phyloP scores from a whole-genome alignment of 371 early-diverging fungal species.

The Mucor lusitanicus region DNA sequence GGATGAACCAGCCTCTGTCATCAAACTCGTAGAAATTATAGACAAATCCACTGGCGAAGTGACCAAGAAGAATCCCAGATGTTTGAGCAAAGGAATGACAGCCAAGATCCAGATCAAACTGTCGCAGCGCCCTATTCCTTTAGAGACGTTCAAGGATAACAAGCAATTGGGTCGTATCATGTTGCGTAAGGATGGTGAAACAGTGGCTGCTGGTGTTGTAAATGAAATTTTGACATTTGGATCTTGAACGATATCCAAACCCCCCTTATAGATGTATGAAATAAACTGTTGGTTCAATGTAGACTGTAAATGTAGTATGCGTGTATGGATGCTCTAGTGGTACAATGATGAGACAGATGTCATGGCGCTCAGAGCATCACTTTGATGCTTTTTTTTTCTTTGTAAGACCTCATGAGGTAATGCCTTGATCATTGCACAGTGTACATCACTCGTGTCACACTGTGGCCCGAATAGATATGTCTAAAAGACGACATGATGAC shows the following conservation, averaged over 20 bases:
- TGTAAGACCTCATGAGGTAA: constrained; percentile 1
- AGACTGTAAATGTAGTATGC: too few species aligned
- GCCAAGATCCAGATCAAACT: constrained; percentile 84
- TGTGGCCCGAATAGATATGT: background rate
- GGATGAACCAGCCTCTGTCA: constrained; percentile 77
- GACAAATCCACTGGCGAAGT: constrained; percentile 87
- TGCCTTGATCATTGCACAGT: background rate
- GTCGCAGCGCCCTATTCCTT: constrained; percentile 71
- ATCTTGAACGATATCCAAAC: constrained; percentile 9
- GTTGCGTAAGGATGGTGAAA: constrained; percentile 83
- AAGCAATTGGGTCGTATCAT: constrained; percentile 91
- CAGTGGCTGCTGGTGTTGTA: constrained; percentile 93
- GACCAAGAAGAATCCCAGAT: constrained; percentile 81
- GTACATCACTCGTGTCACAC: background rate
- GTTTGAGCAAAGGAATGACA: constrained; percentile 75
- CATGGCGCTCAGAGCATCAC: background rate
- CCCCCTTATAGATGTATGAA: background rate
- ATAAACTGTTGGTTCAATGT: background rate
- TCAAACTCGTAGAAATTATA: constrained; percentile 68
- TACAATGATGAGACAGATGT: background rate
- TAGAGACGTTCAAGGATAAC: constrained; percentile 82
- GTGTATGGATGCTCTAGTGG: background rate
- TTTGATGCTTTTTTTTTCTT: background rate
- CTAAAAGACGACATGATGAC: background rate
- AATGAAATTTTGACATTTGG: constrained; percentile 58